Evolutionary conservation across 2,329 filamentous ascomycete genomes (phyloP), one percentile per base, ranked within the genome.

Genomic region (Ascosphaera acerosa): DNA sequence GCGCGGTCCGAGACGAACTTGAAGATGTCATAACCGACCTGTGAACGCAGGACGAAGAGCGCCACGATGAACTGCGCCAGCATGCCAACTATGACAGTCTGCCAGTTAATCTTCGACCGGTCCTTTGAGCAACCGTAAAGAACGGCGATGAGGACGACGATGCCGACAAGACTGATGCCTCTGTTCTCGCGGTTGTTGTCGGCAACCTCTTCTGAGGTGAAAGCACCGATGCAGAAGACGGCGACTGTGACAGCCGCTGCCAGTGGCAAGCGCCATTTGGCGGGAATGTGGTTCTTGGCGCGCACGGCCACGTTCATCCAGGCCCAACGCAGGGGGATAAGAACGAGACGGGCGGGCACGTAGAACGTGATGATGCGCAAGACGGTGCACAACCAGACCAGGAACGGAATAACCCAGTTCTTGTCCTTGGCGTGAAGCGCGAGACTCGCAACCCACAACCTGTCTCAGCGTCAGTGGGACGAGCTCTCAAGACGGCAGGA

Each of bases 21-120:
- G 65, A 92, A 92, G 47, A 91, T 90, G 52, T 89, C 76, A 54
- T 69, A 89, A 35, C 81, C 82, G 23, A 68, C 76, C 23, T 62
- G 53, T 3, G 80, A 87, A 30, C 80, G 68, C 41, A 91, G 60
- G 30, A 91, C 82, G 43, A 92, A 91, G 9, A 91, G 61, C 3
- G 78, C 81, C 38, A 91, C 64, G 45, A 92, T 61, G 53, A 82
- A 92, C 51, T 92, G 82, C 7, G 72, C 61, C 26, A 90, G 59
- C 73, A 90, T 87, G 36, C 82, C 82, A 22, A 76, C 76, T 36
- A 90, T 77, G 41, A 92, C 75, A 2, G 76, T 76, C 44, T 76
- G 72, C 73, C 72, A 81, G 18, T 50, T 38, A 30, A 58, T 54
- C 38, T 52, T 59, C 40, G 53, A 67, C 40, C 75, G 66, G 49